Base-by-base conservation (phyloP, 108 stramenopile species). In the Heterococcus sp. region DNA sequence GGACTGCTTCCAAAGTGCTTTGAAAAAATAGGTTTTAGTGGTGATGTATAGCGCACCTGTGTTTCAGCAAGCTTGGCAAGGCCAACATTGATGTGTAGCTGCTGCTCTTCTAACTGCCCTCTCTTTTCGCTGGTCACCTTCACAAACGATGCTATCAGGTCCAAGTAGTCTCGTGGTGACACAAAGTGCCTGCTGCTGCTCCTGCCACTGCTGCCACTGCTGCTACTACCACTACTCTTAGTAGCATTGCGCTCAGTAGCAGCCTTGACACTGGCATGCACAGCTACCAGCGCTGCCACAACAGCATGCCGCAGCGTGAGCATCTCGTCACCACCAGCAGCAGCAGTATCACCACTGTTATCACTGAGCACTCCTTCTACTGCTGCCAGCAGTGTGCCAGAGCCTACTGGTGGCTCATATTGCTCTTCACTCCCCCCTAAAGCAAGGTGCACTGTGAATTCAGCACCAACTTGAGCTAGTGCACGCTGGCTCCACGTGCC, bases 401-500 rank as follows among this genome's bases (percentile, higher is more conserved):
- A 58, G 46, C 46, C 46, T 8, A 32, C 69, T 78, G 38, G 87
- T 38, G 93, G 94, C 91, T 32, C 93, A 69, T 27, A 75, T 70
- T 21, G 76, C 27, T 74, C 74, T 14, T 92, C 93, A 33, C 90
- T 89, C 11, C 91, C 93, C 89, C 93, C 93, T 0, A 91, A 73
- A 11, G 93, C 94, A 34, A 84, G 46, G 65, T 65, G 32, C 1
- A 72, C 71, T 35, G 29, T 35, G 70, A 35, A 71, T 35, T 40
- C 91, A 69, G 86, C 79, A 1, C 80, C 90, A 26, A 95, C 95
- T 80, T 97, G 95, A 30, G 92, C 94, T 88, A 99, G 87, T 2
- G 99, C 96, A 73, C 90, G 92, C 32, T 73, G 46, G 58, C 91
- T 87, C 99, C 99, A 99, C 11, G 95, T 94, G 35, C 99, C 99